Evolutionary conservation across 2,329 filamentous ascomycete genomes (phyloP).

Genomic region (Beauveria sp.): DNA sequence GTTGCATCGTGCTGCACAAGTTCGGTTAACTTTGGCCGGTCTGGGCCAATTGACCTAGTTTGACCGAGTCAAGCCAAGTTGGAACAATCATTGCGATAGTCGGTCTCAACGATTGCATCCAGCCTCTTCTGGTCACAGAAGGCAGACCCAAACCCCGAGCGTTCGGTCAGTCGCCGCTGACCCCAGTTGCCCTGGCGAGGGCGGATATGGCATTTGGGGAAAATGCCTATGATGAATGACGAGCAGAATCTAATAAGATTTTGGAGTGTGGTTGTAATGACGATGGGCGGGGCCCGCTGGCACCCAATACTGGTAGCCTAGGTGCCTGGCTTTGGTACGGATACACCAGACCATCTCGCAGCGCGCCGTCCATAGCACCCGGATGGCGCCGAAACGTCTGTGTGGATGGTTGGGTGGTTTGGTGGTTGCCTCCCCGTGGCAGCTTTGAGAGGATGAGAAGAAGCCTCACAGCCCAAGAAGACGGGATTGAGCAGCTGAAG

Average conservation of each 20-base stretch:
- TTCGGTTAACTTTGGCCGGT: background rate
- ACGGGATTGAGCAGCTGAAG: background rate
- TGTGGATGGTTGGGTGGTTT: background rate
- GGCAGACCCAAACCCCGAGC: background rate
- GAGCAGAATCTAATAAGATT: slow-evolving; percentile 1
- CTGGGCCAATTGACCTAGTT: background rate
- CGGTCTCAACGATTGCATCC: background rate
- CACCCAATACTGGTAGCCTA: background rate
- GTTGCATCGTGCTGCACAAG: background rate
- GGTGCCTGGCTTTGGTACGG: background rate
- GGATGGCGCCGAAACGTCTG: background rate
- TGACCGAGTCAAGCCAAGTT: no score
- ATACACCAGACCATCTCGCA: background rate
- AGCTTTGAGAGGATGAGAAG: background rate
- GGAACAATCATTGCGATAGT: background rate
- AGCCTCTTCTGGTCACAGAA: background rate
- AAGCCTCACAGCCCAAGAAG: background rate
- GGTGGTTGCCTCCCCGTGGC: background rate
- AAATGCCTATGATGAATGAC: background rate
- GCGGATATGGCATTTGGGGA: background rate
- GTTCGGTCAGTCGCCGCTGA: background rate
- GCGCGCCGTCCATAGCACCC: background rate
- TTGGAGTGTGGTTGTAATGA: slow-evolving; percentile 5
- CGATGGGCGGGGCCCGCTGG: background rate
- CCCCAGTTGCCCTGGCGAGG: slow-evolving; percentile 4